phyloP scores from a whole-genome alignment of 257 asterid species.

The Solanum tarijense region DNA sequence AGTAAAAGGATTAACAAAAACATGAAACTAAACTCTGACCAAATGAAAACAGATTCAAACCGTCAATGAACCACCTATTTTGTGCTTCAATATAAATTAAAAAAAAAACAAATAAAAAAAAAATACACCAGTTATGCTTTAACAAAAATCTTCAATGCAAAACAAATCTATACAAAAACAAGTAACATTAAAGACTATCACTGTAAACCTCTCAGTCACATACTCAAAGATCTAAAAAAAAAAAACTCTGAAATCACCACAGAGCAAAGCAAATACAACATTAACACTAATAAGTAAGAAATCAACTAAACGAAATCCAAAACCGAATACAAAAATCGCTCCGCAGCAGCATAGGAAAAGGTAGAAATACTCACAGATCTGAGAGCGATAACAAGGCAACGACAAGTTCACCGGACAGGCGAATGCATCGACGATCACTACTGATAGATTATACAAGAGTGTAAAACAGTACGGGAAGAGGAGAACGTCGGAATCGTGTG shows the following conservation, averaged over 20 bases:
- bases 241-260: background rate
- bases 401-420: conserved; percentile 18
- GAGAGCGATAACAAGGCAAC: conserved; percentile 12
- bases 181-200: background rate
- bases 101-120: background rate
- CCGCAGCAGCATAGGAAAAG: background rate
- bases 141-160: background rate
- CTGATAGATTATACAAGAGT: background rate
- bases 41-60: background rate
- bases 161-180: background rate
- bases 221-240: background rate
- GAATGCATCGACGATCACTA: conserved; percentile 6
- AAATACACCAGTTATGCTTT: background rate
- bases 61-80: background rate
- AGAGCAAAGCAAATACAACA: background rate
- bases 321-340: background rate
- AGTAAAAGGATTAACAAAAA: background rate
- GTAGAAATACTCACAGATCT: conserved; percentile 18
- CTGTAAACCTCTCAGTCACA: background rate
- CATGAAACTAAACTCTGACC: background rate
- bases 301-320: background rate
- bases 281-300: background rate
- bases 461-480: background rate
- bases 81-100: background rate
- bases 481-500: background rate